These are phyloP conservation scores for Telopea speciosissima DNA, from an alignment of 177 flowering plant genomes.

Conservation along the genomic window DNA sequence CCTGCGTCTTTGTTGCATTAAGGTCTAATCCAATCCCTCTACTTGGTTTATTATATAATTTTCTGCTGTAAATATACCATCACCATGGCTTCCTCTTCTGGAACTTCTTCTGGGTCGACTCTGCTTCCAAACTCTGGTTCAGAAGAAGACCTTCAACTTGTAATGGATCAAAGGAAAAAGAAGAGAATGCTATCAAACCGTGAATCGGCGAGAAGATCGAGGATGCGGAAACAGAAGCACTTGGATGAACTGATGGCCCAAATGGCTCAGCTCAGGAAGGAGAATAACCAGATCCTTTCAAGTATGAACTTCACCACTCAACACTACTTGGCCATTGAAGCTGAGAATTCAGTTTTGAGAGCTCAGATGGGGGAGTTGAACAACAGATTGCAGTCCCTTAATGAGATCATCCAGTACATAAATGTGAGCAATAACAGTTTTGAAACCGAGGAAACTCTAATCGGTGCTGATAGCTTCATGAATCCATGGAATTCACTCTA, in stretches of 20 bases:
- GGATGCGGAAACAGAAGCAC: conserved; percentile 83
- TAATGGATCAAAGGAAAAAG: conserved; percentile 61
- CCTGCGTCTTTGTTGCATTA: conserved; percentile 11
- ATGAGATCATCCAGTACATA: conserved; percentile 44
- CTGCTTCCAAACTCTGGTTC: conserved; percentile 52
- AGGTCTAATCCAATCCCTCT: neutral
- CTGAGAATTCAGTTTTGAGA: conserved; percentile 60
- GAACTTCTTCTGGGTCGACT: conserved; percentile 41
- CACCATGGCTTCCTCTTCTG: conserved; percentile 59
- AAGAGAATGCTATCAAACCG: conserved; percentile 86
- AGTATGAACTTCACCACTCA: conserved; percentile 46
- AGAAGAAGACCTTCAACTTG: conserved; percentile 41
- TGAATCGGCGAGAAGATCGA: conserved; percentile 79
- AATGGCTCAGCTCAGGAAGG: conserved; percentile 40
- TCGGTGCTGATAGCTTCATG: conserved; percentile 21
- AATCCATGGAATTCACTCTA: conserved; percentile 39
- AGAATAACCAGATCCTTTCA: conserved; percentile 46
- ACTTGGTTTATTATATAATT: neutral
- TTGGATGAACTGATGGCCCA: conserved; percentile 64
- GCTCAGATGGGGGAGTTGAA: conserved; percentile 62
- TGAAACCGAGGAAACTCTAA: conserved; percentile 18
- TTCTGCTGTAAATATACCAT: conserved; percentile 19
- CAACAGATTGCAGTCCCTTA: conserved; percentile 54
- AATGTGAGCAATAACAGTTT: conserved; percentile 24
- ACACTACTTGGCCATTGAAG: conserved; percentile 44